Percentiles rank a stretch among this genome's conserved stretches.
phyloP scores from a whole-genome alignment of 129 eudicot species.

The Artemisia tridentata region DNA sequence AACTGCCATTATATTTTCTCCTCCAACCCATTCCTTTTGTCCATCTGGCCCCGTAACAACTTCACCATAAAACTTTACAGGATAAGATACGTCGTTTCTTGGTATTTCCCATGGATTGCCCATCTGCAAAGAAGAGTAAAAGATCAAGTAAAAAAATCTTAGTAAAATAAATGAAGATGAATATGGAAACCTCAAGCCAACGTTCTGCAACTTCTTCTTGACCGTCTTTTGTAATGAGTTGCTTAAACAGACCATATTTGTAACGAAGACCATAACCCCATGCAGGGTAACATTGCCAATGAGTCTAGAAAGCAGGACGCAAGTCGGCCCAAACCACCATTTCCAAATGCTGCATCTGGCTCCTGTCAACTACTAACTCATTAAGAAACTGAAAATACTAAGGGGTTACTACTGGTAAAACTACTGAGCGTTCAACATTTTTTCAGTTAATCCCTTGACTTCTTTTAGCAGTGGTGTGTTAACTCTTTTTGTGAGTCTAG shows the following conservation, averaged over 20 bases:
- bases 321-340: constrained; percentile 68
- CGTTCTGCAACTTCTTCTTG: too few relatives aligned
- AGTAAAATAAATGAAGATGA: too few relatives aligned
- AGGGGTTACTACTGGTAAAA: too few relatives aligned
- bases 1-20: not conserved
- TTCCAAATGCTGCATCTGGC: constrained; percentile 72
- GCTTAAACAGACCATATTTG: constrained; percentile 38
- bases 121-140: not conserved
- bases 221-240: too few relatives aligned
- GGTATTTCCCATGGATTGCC: not conserved
- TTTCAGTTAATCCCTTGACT: too few relatives aligned
- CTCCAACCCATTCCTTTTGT: not conserved
- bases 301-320: constrained; percentile 69
- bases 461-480: too few relatives aligned
- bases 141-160: too few relatives aligned
- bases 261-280: constrained; percentile 76
- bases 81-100: not conserved
- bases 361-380: constrained; percentile 44
- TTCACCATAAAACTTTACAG: not conserved
- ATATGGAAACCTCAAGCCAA: too few relatives aligned
- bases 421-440: too few relatives aligned
- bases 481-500: too few relatives aligned
- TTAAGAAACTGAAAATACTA: constrained; percentile 15
- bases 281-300: constrained; percentile 61
- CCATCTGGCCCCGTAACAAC: not conserved